Evolutionary conservation across 1,284 basidiomycete genomes (phyloP), one percentile per base, ranked within the genome.

Genomic region (Irpex sp.): DNA sequence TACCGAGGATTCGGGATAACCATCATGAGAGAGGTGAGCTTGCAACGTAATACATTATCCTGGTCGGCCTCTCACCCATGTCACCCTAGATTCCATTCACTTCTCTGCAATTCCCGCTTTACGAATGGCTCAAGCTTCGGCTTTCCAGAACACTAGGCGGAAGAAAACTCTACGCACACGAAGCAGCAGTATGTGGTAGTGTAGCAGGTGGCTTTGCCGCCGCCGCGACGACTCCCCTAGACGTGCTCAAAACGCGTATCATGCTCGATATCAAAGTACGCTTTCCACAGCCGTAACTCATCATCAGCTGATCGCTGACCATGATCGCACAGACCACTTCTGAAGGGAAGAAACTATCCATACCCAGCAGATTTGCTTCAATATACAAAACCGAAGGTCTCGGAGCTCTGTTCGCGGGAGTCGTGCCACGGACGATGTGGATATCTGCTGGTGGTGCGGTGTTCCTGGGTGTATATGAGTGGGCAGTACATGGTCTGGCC

Each of bases 361-460:
- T 92, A 52, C 68, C 79, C 0, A 75, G 74, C 1, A 84, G 92
- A 47, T 77, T 93, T 38, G 72, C 75, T 61, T 78, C 81, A 9
- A 96, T 99, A 63, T 90, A 92, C 67, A 70, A 75, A 3, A 78
- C 78, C 1, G 96, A 97, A 76, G 97, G 97, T 1, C 61, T 81
- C 1, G 78, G 75, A 44, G 93, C 92, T 0, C 81, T 99, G 1
- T 98, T 97, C 73, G 79, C 90, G 3, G 97, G 97, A 4, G 86
- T 93, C 55, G 84, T 97, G 7, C 97, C 97, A 17, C 84, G 97
- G 68, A 97, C 95, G 48, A 76, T 97, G 60, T 98, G 96, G 91
- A 98, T 99, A 72, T 95, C 94, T 1, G 87, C 94, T 1, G 97
- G 97, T 4, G 97, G 97, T 2, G 96, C 96, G 0, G 95, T 99